These are phyloP conservation scores for Dothidotthia symphoricarpi DNA, from an alignment of 2,329 filamentous ascomycete species.

Conservation along the genomic window DNA sequence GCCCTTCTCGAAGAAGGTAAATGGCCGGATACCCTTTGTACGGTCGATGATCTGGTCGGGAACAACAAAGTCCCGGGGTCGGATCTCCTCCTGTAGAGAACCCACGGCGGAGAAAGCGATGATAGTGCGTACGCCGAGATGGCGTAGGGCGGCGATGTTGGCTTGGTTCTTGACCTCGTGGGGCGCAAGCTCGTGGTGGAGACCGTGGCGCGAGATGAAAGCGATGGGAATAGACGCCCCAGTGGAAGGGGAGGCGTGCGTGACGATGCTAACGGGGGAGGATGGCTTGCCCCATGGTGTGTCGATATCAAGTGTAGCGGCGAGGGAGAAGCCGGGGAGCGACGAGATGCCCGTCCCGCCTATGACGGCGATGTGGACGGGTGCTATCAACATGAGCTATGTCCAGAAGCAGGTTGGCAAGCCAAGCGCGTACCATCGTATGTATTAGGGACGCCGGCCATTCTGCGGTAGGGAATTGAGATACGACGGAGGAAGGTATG, in stretches of 20 bases:
- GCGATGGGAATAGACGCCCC: conserved; percentile 66
- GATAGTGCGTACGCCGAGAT: conserved; percentile 82
- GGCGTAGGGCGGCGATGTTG: conserved; percentile 96
- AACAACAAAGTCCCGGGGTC: conserved; percentile 93
- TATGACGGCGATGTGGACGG: conserved; percentile 53
- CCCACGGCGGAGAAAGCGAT: conserved; percentile 96
- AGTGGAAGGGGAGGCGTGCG: conserved; percentile 73
- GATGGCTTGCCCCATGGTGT: conserved; percentile 89
- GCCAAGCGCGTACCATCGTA: conserved; percentile 31
- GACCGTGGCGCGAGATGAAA: conserved; percentile 90
- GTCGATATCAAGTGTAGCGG: conserved; percentile 70
- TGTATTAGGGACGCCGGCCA: conserved; percentile 36
- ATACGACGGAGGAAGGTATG: conserved; percentile 11
- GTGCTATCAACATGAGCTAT: conserved; percentile 37
- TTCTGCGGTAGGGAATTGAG: conserved; percentile 31
- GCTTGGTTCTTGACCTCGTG: conserved; percentile 93
- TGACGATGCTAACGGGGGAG: conserved; percentile 78
- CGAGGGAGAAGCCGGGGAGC: conserved; percentile 81
- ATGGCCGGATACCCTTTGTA: conserved; percentile 90
- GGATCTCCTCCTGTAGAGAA: conserved; percentile 86
- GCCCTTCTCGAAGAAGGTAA: conserved; percentile 92
- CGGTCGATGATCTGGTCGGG: conserved; percentile 97
- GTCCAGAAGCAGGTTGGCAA: neutral
- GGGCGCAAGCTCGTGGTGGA: conserved; percentile 83
- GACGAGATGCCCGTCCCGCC: conserved; percentile 84